phyloP scores from a whole-genome alignment of 1,284 basidiomycete species.

The Inonotus hispidus region DNA sequence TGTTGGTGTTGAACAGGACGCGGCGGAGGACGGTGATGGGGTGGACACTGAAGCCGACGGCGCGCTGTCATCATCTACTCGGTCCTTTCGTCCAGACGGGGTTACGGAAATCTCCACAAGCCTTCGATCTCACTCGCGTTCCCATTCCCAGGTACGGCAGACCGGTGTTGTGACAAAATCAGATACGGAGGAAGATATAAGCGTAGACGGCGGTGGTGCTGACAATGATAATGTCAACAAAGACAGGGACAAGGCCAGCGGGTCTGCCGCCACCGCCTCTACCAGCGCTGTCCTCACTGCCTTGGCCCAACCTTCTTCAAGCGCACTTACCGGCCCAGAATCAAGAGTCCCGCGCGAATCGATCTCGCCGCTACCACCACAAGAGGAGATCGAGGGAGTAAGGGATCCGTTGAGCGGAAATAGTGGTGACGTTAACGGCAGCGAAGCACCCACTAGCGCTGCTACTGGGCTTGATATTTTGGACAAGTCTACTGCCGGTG shows the following conservation, averaged over 20 bases:
- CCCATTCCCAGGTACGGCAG: no score
- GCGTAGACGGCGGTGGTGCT: background rate
- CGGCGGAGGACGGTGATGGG: background rate
- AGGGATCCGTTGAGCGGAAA: background rate
- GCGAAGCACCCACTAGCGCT: background rate
- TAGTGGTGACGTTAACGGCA: background rate
- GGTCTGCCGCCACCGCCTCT: background rate
- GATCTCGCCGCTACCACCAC: background rate
- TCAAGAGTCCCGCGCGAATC: background rate
- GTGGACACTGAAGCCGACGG: conserved; percentile 1
- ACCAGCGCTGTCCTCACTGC: background rate
- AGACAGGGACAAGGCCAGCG: background rate
- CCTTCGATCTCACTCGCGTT: no score
- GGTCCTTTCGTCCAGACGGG: conserved; percentile 4
- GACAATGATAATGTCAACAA: background rate
- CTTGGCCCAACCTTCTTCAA: conserved; percentile 1
- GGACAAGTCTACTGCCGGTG: background rate
- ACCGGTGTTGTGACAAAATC: background rate
- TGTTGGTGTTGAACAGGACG: background rate
- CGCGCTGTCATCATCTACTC: conserved; percentile 1
- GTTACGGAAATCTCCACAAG: background rate
- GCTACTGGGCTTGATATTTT: background rate
- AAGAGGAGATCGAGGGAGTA: background rate
- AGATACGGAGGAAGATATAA: background rate
- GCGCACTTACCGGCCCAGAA: background rate